Conservation (phyloP, 108 stramenopile species). For the Cyclotella choctawhatcheeana region DNA sequence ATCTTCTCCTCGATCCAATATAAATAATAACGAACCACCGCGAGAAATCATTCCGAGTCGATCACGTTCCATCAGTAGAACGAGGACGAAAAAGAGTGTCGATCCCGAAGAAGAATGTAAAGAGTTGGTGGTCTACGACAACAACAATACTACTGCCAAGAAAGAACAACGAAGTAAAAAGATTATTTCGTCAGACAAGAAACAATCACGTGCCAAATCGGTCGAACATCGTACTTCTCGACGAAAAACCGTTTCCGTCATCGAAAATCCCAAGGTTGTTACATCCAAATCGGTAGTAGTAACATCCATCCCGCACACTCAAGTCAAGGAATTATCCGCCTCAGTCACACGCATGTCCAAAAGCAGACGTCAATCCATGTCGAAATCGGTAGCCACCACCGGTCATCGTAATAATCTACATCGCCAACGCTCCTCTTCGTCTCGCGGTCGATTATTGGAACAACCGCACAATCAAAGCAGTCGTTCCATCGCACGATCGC, state of each 20-base stretch:
- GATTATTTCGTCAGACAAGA: no score
- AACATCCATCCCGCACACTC: neutral
- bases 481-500: conserved; percentile 6
- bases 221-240: conserved; percentile 9
- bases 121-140: neutral
- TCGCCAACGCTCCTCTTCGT: no score
- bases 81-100: neutral
- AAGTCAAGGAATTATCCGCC: conserved; percentile 2
- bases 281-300: neutral
- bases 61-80: neutral
- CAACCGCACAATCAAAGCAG: no score
- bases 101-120: conserved; percentile 14
- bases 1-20: neutral
- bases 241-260: neutral
- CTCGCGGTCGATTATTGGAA: no score
- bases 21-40: neutral
- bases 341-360: conserved; percentile 5
- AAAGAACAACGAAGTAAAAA: no score
- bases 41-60: conserved; percentile 1
- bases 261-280: neutral
- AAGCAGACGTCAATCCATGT: neutral
- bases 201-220: no score
- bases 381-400: no score
- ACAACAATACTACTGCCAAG: neutral
- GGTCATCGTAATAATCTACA: no score